Conservation (phyloP, 495 filamentous ascomycete genomes). For the Penicillium bovifimosum region DNA sequence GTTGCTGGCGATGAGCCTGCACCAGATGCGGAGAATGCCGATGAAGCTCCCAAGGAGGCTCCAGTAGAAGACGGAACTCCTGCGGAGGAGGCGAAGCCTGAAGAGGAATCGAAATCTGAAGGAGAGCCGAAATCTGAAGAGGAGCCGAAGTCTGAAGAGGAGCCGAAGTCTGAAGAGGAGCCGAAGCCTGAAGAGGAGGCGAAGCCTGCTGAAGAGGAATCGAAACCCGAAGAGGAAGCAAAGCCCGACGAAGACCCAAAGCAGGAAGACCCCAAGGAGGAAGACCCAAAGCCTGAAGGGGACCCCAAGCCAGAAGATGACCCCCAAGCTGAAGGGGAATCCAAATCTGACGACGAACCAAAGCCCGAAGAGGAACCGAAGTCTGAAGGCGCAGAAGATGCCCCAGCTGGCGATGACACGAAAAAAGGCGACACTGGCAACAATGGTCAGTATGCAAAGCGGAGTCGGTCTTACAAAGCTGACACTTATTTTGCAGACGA, state of each 20-base stretch:
- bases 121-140: slow-evolving; percentile 7
- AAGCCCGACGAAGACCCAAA: not conserved
- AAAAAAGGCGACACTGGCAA: slow-evolving; percentile 13
- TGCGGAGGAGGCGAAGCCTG: slow-evolving; percentile 11
- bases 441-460: slow-evolving; percentile 14
- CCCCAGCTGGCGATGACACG: not conserved
- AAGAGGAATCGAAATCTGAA: slow-evolving; percentile 10
- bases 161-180: not conserved
- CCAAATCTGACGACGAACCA: not conserved
- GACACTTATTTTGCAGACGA: slow-evolving; percentile 18
- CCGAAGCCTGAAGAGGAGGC: slow-evolving; percentile 2
- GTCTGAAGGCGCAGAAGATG: not conserved
- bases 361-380: not conserved
- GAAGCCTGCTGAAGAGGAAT: not conserved
- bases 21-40: slow-evolving; percentile 13
- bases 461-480: not conserved
- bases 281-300: not conserved
- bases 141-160: slow-evolving; percentile 6
- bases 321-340: not conserved
- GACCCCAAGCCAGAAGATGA: not conserved
- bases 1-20: slow-evolving; percentile 12
- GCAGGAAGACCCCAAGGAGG: not conserved
- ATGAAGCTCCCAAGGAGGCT: slow-evolving; percentile 15
- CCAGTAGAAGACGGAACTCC: slow-evolving; percentile 9
- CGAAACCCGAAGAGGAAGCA: not conserved